phyloP scores from a whole-genome alignment of 495 filamentous ascomycete species.

The Trichodelitschia bisporula region DNA sequence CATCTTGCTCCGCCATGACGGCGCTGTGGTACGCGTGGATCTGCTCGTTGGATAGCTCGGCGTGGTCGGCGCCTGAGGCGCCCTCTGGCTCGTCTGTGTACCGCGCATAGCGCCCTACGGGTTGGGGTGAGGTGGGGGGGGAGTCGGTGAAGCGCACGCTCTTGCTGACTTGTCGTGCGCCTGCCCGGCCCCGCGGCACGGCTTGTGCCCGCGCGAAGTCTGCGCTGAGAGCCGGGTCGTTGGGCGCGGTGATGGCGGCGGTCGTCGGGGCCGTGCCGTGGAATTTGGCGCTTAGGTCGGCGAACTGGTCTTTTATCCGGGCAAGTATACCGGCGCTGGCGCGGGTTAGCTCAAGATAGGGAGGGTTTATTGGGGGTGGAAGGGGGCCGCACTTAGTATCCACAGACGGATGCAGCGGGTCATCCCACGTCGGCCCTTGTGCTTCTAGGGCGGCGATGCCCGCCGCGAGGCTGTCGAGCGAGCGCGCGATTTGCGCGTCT shows the following conservation, averaged over 20 bases:
- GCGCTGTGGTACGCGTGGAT: constrained; percentile 64
- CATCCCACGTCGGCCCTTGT: constrained; percentile 29
- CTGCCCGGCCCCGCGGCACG: constrained; percentile 17
- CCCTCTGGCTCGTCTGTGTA: constrained; percentile 32
- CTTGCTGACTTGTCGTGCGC: constrained; percentile 21
- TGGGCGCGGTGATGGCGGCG: constrained; percentile 28
- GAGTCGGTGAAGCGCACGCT: constrained; percentile 80
- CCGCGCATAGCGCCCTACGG: constrained; percentile 30
- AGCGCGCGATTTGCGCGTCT: constrained; percentile 73
- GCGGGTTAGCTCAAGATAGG: constrained; percentile 2
- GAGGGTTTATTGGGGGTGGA: background rate
- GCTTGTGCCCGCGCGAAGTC: constrained; percentile 39
- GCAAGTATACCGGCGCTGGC: constrained; percentile 9
- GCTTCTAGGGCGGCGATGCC: constrained; percentile 59
- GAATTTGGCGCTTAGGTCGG: constrained; percentile 34
- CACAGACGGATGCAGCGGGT: background rate
- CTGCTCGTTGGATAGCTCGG: constrained; percentile 53
- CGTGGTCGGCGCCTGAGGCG: constrained; percentile 25
- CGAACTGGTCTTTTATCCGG: constrained; percentile 24
- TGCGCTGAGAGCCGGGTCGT: constrained; percentile 35
- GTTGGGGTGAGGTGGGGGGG: constrained; percentile 24
- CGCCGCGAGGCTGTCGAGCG: constrained; percentile 62
- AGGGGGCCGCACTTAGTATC: background rate
- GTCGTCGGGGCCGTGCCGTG: constrained; percentile 24
- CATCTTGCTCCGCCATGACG: constrained; percentile 67